Evolutionary conservation across 1,139 yeast species (phyloP), one percentile per base, ranked within the genome.

Genomic region (Zygoascus sp.): DNA sequence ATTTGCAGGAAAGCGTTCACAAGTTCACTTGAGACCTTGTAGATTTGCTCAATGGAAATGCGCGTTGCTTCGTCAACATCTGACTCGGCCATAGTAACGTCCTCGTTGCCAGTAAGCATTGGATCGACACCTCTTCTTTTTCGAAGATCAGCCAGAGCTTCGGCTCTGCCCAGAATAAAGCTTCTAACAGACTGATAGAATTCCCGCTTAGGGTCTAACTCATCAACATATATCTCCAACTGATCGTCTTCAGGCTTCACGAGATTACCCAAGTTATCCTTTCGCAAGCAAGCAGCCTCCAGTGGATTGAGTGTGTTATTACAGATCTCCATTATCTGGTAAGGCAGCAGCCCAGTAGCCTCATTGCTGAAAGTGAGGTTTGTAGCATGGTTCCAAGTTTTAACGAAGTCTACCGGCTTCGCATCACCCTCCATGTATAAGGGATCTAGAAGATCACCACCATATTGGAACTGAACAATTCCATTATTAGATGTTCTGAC

Each of bases 361-460:
- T 70, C 57, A 39, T 73, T 70, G 57, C 77, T 70, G 52, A 79
- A 80, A 0, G 96, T 85, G 48, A 87, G 69, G 63, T 86, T 83
- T 57, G 68, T 75, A 16, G 96, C 84, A 65, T 94, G 98, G 55
- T 83, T 90, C 99, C 99, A 94, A 43, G 96, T 89, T 62, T 97
- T 79, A 45, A 74, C 76, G 64, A 94, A 92, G 64, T 94, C 90
- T 27, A 94, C 98, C 0, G 98, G 98, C 58, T 75, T 80, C 1
- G 98, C 97, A 65, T 94, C 97, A 58, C 98, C 98, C 70, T 94
- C 99, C 97, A 94, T 92, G 69, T 92, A 97, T 62, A 87, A 77
- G 2, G 99, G 99, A 73, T 94, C 99, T 52, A 94, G 76, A 40
- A 98, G 97, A 68, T 94, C 99, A 55, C 97, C 98, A 68, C 99